Base-by-base conservation (phyloP, 371 early-diverging fungal species). In the Zopfochytrium polystomum region DNA sequence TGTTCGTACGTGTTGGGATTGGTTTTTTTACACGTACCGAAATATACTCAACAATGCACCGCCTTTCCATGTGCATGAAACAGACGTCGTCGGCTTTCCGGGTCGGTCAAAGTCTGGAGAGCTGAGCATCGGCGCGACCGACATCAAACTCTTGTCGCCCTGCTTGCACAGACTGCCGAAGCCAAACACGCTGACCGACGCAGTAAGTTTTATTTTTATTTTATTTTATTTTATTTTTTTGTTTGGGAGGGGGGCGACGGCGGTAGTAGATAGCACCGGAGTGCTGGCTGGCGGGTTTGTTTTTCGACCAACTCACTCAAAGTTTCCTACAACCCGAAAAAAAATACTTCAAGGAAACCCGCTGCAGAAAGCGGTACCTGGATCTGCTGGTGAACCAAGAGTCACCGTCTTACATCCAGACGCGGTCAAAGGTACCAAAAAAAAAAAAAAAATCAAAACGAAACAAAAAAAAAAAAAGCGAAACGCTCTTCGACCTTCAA, bases 331-430 rank as follows among this genome's bases (percentile, higher is more conserved):
- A 79, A 29, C 34, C 46, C 38, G 52, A 33, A 27, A 26, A 26
- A 66, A 44, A 13, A 6, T 31, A 34, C 3, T 27, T 3, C 0
- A 48, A 88, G 48, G 93, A 95, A 52, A 82, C 85, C 53, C 82
- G 92, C 35, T 91, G 90, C 63, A 82, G 98, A 50, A 84, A 86
- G 60, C 79, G 97, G 58, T 85, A 94, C 67, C 64, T 97, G 38
- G 97, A 96, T 80, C 79, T 98, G 55, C 65, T 98, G 15, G 87
- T 92, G 30, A 95, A 96, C 71, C 76, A 80, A 18, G 81, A 85
- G 18, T 79, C 85, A 2, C 66, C 75, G 9, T 56, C 80, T 1
- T 81, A 71, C 2, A 73, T 92, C 26, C 67, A 72, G 22, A 79
- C 76, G 22, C 78, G 92, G 13, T 68, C 81, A 4, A 65, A 80